phyloP scores from a whole-genome alignment of 106 monocot species.

The Dendrobium officinale region DNA sequence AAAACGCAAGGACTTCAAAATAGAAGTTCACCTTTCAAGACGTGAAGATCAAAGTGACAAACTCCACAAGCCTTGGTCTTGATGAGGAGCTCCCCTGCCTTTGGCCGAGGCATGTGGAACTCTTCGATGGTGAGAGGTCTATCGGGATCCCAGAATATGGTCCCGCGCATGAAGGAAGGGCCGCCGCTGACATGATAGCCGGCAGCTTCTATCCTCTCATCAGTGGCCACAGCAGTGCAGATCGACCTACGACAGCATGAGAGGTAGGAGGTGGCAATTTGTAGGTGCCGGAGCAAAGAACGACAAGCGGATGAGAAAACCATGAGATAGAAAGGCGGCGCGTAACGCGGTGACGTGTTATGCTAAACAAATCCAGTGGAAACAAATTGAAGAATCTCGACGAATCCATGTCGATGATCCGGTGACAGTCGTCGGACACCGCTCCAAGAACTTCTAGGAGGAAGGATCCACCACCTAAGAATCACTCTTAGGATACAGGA shows the following conservation, averaged over 20 bases:
- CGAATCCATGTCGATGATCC: no score
- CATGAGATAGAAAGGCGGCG: constrained; percentile 8
- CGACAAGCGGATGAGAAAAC: constrained; percentile 27
- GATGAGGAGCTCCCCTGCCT: constrained; percentile 91
- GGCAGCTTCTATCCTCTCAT: constrained; percentile 27
- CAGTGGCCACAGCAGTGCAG: constrained; percentile 10
- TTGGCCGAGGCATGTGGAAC: constrained; percentile 86
- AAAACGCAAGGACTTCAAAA: constrained; percentile 95
- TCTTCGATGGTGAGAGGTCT: constrained; percentile 80
- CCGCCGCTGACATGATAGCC: constrained; percentile 77
- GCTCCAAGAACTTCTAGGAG: no score
- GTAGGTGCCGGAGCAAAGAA: constrained; percentile 27
- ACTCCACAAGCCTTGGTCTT: constrained; percentile 96
- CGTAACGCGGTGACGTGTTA: neutral
- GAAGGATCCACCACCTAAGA: no score
- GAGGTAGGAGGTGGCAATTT: constrained; percentile 6
- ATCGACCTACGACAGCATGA: neutral
- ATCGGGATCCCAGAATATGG: constrained; percentile 86
- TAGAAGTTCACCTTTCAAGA: constrained; percentile 95
- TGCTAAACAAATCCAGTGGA: no score
- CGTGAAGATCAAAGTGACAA: constrained; percentile 96
- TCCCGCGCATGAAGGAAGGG: constrained; percentile 77
- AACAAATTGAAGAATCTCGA: no score
- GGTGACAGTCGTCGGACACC: no score
- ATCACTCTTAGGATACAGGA: no score